Percentiles rank a stretch among this genome's conserved stretches.
Conservation (phyloP, 208 protist species). For the Wallacemonas rigidus region DNA sequence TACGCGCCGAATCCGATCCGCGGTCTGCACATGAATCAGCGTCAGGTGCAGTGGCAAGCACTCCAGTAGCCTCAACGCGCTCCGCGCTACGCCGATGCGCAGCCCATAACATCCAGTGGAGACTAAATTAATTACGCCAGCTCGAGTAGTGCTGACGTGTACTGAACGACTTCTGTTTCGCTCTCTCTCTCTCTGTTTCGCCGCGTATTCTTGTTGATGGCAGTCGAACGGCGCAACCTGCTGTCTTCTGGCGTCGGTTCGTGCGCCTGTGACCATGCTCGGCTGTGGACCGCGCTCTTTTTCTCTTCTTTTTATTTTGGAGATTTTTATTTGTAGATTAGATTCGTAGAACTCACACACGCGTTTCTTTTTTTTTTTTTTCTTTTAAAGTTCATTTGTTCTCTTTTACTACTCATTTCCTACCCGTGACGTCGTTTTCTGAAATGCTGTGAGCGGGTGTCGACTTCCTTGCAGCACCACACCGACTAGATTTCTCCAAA, state of each 20-base stretch:
- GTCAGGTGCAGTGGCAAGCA: constrained; percentile 6
- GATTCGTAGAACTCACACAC: constrained; percentile 2
- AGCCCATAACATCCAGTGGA: background rate
- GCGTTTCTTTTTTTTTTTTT: constrained; percentile 21
- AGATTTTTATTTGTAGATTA: constrained; percentile 21
- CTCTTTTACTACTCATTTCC: background rate
- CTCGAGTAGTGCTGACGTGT: background rate
- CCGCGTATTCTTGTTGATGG: no score
- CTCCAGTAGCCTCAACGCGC: background rate
- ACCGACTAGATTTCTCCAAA: background rate
- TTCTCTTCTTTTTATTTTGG: constrained; percentile 20
- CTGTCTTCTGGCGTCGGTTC: background rate
- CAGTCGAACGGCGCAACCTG: background rate
- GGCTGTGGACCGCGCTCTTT: background rate
- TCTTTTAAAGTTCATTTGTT: constrained; percentile 5
- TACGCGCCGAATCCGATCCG: background rate
- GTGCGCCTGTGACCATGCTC: background rate
- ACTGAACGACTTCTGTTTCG: background rate
- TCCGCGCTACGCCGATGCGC: background rate
- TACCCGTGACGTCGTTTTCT: background rate
- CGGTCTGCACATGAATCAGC: background rate
- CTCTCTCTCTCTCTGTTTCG: background rate
- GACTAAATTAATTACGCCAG: background rate
- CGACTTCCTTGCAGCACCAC: no score
- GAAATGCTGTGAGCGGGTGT: no score